A percentile compares a stretch with the other conserved stretches of the same genome.
These are phyloP conservation scores for Botryococcus braunii DNA, from an alignment of 163 green algal species.

Conservation along the genomic window DNA sequence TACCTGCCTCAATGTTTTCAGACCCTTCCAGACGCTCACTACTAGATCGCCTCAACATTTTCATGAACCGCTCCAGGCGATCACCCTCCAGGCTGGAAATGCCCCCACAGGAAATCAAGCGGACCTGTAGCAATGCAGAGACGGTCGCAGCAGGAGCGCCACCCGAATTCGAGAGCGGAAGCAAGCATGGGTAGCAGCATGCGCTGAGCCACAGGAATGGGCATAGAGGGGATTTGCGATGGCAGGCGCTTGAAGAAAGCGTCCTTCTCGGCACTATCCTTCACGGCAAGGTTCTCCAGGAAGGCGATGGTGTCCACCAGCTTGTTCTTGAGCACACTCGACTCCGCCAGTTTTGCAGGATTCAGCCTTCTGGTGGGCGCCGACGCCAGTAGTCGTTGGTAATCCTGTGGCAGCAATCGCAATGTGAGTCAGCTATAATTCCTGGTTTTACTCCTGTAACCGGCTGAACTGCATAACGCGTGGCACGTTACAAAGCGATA, in stretches of 20 bases:
- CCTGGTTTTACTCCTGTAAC: too few relatives aligned
- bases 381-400: conserved; percentile 82
- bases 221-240: conserved; percentile 49
- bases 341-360: conserved; percentile 70
- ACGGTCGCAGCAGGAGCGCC: conserved; percentile 64
- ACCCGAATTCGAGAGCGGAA: conserved; percentile 83
- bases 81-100: too few relatives aligned
- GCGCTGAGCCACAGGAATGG: conserved; percentile 56
- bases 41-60: too few relatives aligned
- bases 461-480: too few relatives aligned
- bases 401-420: conserved; percentile 46
- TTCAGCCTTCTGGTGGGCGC: conserved; percentile 72
- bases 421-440: too few relatives aligned
- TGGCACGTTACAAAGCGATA: too few relatives aligned
- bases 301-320: conserved; percentile 85
- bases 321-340: conserved; percentile 68
- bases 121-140: conserved; percentile 40
- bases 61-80: too few relatives aligned
- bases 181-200: conserved; percentile 47
- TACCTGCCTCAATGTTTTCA: too few relatives aligned
- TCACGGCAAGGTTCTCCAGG: conserved; percentile 88
- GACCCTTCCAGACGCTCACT: too few relatives aligned
- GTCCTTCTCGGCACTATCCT: conserved; percentile 86
- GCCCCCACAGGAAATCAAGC: too few relatives aligned
- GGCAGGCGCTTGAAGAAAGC: conserved; percentile 88